Base-by-base conservation (phyloP, 129 eudicot genomes). In the Flaveria brownii region DNA sequence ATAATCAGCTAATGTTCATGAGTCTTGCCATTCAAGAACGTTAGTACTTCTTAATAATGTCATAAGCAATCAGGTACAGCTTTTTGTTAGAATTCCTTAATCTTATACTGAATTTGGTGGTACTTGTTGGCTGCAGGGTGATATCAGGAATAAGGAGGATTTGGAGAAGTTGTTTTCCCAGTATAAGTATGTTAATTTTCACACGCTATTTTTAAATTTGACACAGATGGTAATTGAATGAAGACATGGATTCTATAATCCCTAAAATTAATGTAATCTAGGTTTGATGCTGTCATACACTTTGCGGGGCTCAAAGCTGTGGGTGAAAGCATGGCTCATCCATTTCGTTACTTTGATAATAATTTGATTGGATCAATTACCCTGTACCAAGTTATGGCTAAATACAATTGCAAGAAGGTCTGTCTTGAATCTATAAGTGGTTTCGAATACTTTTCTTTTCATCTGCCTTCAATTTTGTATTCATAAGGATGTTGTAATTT, bases 271-370 rank as follows among this genome's bases (percentile, higher is more conserved):
- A 63, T 63, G 20, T 63, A 63, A 30, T 45, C 69, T 78, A 95
- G 99, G 80, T 95, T 91, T 87, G 94, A 83, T 81, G 99, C 97
- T 65, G 99, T 95, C 41, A 78, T 95, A 51, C 99, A 95, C 84
- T 95, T 95, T 84, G 99, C 99, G 26, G 99, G 97, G 30, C 90
- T 85, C 26, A 95, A 95, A 82, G 97, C 97, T 56, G 99, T 95
- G 68, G 99, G 94, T 46, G 99, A 95, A 85, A 95, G 99, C 74
- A 96, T 91, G 75, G 87, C 85, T 43, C 43, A 86, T 47, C 99
- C 99, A 2, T 86, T 91, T 55, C 92, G 91, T 62, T 95, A 95
- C 69, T 95, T 87, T 66, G 97, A 91, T 73, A 95, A 95, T 77
- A 95, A 95, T 72, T 62, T 95, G 86, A 68, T 91, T n/a, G 99